A percentile compares a stretch with the other conserved stretches of the same genome.
phyloP scores from a whole-genome alignment of 2,329 filamentous ascomycete species.

The Chaetomium globosum region DNA sequence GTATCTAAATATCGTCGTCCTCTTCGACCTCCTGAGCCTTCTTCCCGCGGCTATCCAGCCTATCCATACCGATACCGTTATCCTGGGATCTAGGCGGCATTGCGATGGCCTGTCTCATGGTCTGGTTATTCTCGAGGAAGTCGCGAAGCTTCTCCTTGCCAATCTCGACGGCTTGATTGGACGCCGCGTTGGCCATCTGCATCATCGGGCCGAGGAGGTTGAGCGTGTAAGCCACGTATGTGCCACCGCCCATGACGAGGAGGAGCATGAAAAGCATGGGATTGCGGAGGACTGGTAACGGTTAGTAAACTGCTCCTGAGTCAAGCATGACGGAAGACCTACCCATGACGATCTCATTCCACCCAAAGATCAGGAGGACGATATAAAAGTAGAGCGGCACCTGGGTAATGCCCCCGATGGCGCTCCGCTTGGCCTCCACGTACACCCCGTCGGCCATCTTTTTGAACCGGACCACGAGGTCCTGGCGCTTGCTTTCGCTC shows the following conservation, averaged over 20 bases:
- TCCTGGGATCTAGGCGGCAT: conserved; percentile 60
- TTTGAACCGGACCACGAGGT: conserved; percentile 93
- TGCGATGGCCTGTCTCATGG: conserved; percentile 77
- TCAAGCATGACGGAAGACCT: conserved; percentile 47
- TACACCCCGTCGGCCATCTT: conserved; percentile 98
- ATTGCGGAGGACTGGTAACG: conserved; percentile 76
- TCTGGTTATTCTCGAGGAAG: conserved; percentile 85
- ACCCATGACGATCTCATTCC: conserved; percentile 97
- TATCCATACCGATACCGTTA: conserved; percentile 59
- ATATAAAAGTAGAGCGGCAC: conserved; percentile 95
- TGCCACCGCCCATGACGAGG: conserved; percentile 72
- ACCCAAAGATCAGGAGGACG: conserved; percentile 85
- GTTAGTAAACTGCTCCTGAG: conserved; percentile 25
- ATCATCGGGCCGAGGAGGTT: conserved; percentile 96
- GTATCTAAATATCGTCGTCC: conserved; percentile 61
- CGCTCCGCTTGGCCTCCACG: conserved; percentile 94
- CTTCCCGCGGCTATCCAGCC: conserved; percentile 62
- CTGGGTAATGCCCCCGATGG: conserved; percentile 92
- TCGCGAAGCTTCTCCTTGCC: conserved; percentile 89
- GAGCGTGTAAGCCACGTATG: conserved; percentile 88
- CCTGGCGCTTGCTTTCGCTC: conserved; percentile 84
- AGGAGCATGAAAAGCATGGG: conserved; percentile 90
- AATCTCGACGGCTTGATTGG: conserved; percentile 82
- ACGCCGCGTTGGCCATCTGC: conserved; percentile 90
- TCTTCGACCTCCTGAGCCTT: conserved; percentile 46